phyloP scores from a whole-genome alignment of 2,329 filamentous ascomycete genomes.

The Apiospora phragmitis region DNA sequence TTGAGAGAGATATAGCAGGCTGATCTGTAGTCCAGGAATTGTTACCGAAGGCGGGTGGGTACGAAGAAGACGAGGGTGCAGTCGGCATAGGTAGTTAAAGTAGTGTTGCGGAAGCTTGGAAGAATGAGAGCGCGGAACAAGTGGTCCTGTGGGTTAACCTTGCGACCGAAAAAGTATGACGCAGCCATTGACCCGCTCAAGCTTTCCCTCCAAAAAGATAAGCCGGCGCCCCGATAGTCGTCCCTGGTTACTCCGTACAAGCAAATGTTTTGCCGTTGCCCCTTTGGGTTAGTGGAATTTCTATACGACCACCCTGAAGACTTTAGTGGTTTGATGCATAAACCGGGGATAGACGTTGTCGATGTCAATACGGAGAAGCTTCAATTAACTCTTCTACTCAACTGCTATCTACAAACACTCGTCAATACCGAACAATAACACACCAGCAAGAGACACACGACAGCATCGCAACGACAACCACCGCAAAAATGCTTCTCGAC shows the following conservation, averaged over 20 bases:
- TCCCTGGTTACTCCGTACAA: conserved; percentile 31
- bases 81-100: neutral
- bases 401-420: neutral
- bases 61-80: neutral
- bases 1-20: neutral
- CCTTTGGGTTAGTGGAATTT: conserved; percentile 14
- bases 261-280: conserved; percentile 24
- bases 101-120: conserved; percentile 9
- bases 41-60: neutral
- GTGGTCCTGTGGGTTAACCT: conserved; percentile 1
- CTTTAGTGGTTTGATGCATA: neutral
- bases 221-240: conserved; percentile 22
- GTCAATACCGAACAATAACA: neutral
- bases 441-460: neutral
- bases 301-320: neutral
- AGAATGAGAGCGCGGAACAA: conserved; percentile 4
- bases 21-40: neutral
- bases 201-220: neutral
- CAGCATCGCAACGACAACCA: conserved; percentile 10
- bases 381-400: neutral
- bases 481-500: conserved; percentile 80
- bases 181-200: conserved; percentile 16
- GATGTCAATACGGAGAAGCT: neutral
- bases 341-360: neutral
- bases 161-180: conserved; percentile 19